Evolutionary conservation across 2,329 filamentous ascomycete genomes (phyloP).

Genomic region (Colletotrichum caudatum): DNA sequence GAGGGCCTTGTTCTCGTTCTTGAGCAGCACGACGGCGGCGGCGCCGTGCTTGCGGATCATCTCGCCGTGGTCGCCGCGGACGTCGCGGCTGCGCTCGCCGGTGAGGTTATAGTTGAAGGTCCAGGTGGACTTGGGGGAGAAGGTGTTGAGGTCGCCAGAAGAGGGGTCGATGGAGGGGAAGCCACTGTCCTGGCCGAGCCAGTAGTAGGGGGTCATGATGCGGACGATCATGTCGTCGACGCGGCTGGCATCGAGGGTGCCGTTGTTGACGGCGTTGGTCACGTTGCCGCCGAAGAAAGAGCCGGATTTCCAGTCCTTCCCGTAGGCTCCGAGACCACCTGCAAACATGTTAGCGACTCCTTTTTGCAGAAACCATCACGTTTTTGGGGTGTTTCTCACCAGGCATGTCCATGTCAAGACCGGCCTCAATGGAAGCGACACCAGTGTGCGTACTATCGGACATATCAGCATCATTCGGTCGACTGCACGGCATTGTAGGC

Average conservation of each 20-base stretch:
- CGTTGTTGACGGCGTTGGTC: constrained; percentile 61
- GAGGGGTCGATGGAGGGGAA: constrained; percentile 60
- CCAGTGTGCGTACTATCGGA: constrained; percentile 46
- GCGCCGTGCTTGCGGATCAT: constrained; percentile 67
- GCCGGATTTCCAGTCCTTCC: constrained; percentile 47
- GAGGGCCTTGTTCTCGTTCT: constrained; percentile 73
- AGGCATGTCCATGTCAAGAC: constrained; percentile 66
- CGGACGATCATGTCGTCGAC: constrained; percentile 63
- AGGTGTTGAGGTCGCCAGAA: constrained; percentile 60
- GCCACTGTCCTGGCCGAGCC: constrained; percentile 60
- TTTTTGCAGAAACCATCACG: rapidly evolving
- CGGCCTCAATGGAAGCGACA: constrained; percentile 57
- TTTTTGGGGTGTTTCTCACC: constrained; percentile 39
- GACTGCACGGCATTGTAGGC: background rate
- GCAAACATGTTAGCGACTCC: background rate
- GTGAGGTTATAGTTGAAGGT: constrained; percentile 56
- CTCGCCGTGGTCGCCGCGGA: constrained; percentile 66
- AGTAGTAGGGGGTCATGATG: constrained; percentile 67
- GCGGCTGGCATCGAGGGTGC: constrained; percentile 55
- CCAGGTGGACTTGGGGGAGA: constrained; percentile 62
- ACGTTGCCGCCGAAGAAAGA: constrained; percentile 61
- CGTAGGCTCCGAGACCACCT: constrained; percentile 51
- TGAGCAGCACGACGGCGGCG: constrained; percentile 76
- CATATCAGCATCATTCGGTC: background rate
- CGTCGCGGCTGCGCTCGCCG: constrained; percentile 64